phyloP scores from a whole-genome alignment of 2,329 filamentous ascomycete species.

The Aspergillus transmontanensis region DNA sequence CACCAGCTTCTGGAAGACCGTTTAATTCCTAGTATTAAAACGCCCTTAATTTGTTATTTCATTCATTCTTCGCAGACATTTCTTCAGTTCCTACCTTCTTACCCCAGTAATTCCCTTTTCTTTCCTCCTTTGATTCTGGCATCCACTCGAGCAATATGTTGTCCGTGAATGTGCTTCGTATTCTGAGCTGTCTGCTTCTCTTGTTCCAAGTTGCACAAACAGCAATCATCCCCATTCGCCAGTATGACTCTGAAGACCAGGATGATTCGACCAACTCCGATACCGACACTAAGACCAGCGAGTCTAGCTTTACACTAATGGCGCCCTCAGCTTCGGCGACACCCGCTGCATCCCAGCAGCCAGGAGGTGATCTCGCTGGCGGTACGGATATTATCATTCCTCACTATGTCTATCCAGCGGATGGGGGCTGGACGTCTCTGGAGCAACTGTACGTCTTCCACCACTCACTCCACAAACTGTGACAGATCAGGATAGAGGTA shows the following conservation, averaged over 20 bases:
- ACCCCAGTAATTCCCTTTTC: neutral
- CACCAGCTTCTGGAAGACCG: neutral
- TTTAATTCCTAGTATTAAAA: neutral
- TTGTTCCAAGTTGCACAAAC: neutral
- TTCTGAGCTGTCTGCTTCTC: neutral
- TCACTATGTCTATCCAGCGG: conserved; percentile 22
- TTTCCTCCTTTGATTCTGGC: neutral
- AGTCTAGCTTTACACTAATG: neutral
- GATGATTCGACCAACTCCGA: too few species aligned
- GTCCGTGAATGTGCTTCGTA: neutral
- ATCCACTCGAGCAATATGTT: neutral
- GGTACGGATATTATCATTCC: conserved; percentile 15
- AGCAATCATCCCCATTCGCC: neutral
- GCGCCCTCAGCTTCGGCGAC: neutral
- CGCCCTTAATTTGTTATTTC: neutral
- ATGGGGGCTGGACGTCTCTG: conserved; percentile 20
- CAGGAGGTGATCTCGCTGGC: neutral
- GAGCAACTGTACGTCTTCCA: conserved; percentile 12
- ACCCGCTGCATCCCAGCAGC: neutral
- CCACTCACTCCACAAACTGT: neutral
- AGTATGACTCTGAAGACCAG: neutral
- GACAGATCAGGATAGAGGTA: too few species aligned
- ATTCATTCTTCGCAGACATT: neutral
- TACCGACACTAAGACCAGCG: neutral
- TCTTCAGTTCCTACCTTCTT: neutral